Base-by-base conservation (phyloP, 495 filamentous ascomycete genomes). In the Aspergillus kassunensis region DNA sequence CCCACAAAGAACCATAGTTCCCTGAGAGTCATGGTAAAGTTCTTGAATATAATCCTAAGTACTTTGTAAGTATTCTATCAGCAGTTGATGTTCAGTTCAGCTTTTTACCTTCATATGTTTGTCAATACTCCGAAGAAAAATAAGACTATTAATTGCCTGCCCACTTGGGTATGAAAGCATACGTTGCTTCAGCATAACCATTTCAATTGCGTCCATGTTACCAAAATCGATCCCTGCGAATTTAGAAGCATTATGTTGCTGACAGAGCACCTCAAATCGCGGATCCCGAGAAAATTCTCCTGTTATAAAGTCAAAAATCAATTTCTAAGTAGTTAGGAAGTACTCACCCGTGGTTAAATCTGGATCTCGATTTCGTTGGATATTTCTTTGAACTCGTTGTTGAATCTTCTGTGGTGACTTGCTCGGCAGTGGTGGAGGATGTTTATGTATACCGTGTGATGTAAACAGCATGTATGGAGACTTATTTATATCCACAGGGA, bases 401-500 rank as follows among this genome's bases (percentile, higher is more conserved):
- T 44, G 31, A 18, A 55, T 55, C 21, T 29, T 0, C 29, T 49
- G 37, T 36, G 53, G 45, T 39, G 53, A 6, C 15, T 50, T 55
- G 4, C 3, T 34, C 29, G 49, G 49, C 18, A 41, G 49, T 1
- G 49, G 49, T 10, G 49, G 49, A 11, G 49, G 49, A 36, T 55
- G 39, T 16, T 49, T 29, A 44, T 55, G 45, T 12, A 44, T 20
- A 1, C 53, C 53, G 10, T 37, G 45, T 0, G 53, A 55, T 18
- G 37, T 49, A 49, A 55, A 55, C 15, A 49, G 6, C 1, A 55
- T 37, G 50, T 36, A 55, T n/a, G 45, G 45, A 31, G 31, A 55
- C 37, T 39, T 1, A 1, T 18, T 20, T 10, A 55, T 44, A 23
- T 55, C 45, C 1, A 44, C 40, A 6, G 53, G 53, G 0, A 55